Evolutionary conservation across 2,329 filamentous ascomycete genomes (phyloP), one percentile per base, ranked within the genome.

Genomic region (Metarhizium anisopliae): DNA sequence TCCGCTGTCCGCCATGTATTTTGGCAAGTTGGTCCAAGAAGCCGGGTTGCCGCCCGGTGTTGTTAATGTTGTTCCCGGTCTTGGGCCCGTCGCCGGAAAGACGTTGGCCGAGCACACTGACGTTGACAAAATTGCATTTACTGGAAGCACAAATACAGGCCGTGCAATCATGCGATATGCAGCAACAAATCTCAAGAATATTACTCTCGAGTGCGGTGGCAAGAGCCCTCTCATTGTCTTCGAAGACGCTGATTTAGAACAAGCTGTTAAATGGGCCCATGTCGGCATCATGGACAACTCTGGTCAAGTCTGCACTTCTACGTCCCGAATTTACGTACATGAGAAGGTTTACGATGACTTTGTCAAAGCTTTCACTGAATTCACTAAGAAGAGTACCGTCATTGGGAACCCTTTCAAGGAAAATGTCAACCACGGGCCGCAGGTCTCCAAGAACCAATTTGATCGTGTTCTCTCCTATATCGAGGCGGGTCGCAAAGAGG

Each of bases 21-120:
- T 92, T 2, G 87, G 80, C 1, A 82, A 77, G 4, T 74, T 92
- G 29, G 77, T 91, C 59, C 82, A 82, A 58, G 78, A 90, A 64
- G 87, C 86, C 7, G 88, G 88, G 0, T 91, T 92, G 64, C 89
- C 89, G 3, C 82, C 87, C 0, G 89, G 89, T 45, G 88, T 92
- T 4, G 70, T 92, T 60, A 92, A 92, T 68, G 79, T 35, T 35
- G 32, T 35, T 35, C 32, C 32, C 0, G 32, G 32, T 11, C 7
- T 35, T 11, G 32, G 32, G 10, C 32, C 32, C 32, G 32, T 35
- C 10, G 32, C 32, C 10, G 32, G 32, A 35, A 35, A 11, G 32
- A 84, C 86, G 0, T 76, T 92, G 10, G 85, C 83, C 1, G 77
- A 77, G 47, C 89, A 93, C 65, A 71, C 82, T 25, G 80, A 79